Base-by-base conservation (phyloP, 805 yeast genomes). In the Wickerhamomyces bisporus region DNA sequence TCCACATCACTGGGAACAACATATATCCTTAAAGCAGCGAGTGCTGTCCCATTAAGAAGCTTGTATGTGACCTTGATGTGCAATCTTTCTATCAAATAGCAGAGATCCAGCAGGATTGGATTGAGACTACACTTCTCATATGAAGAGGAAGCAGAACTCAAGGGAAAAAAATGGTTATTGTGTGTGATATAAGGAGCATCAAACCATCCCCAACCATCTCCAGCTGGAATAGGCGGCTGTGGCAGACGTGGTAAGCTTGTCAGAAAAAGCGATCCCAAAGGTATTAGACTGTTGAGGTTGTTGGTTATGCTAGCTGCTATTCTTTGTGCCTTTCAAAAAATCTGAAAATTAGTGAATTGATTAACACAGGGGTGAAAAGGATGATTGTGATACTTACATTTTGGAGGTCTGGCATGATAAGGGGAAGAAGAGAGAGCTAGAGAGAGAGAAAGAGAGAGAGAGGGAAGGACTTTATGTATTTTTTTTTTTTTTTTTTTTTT, bases 151-250 rank as follows among this genome's bases (percentile, higher is more conserved):
- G n/a, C n/a, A n/a, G n/a, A n/a, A n/a, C n/a, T n/a, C n/a, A n/a
- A n/a, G n/a, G n/a, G n/a, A n/a, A n/a, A n/a, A n/a, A n/a, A n/a
- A n/a, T n/a, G n/a, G n/a, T n/a, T 8, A 13, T 31, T 26, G 2
- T 42, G 26, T 6, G 43, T 36, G 5, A 65, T 52, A 42, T 49
- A 61, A 14, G 73, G 73, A 9, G 73, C 60, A 43, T 76, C 78
- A 13, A 76, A 57, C 85, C 84, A 78, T 35, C 34, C 48, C 84
- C 85, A 79, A 1, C 65, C 68, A 49, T 62, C 71, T 6, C 64
- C 63, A 0, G 71, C 65, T 9, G 39, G 41, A 0, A 61, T 25
- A 0, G 71, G 73, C 4, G 61, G 61, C 12, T 64, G 57, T 0
- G 64, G 59, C 3, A 62, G 45, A 1, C 58, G 40, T 1, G 84